Conservation (phyloP, 2,329 filamentous ascomycete genomes). For the Mycocentrospora acerina region DNA sequence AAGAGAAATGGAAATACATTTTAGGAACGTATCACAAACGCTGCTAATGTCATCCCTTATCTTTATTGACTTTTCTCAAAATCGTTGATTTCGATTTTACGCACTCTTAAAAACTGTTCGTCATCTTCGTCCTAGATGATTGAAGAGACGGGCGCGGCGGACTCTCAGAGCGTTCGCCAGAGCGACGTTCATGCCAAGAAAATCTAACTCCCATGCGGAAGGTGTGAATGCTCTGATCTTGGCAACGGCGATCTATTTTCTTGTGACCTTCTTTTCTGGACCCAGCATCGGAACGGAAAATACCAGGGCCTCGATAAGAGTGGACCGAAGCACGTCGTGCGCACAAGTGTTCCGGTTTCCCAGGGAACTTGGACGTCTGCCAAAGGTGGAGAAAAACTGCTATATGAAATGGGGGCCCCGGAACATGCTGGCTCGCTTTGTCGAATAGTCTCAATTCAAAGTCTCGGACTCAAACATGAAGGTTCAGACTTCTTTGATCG, state of each 20-base stretch:
- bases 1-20: too few relatives aligned
- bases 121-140: too few relatives aligned
- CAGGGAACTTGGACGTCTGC: conserved; percentile 7
- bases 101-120: too few relatives aligned
- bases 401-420: neutral
- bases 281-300: conserved; percentile 19
- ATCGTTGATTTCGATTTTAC: too few relatives aligned
- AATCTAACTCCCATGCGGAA: conserved; percentile 27
- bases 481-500: conserved; percentile 22
- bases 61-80: too few relatives aligned
- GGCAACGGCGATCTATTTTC: conserved; percentile 25
- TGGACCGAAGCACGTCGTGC: conserved; percentile 14
- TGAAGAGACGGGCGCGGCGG: too few relatives aligned
- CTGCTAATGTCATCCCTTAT: too few relatives aligned
- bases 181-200: conserved; percentile 21
- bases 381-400: conserved; percentile 22
- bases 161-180: too few relatives aligned
- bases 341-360: conserved; percentile 15
- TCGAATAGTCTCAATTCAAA: conserved; percentile 1
- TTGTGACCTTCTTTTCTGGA: conserved; percentile 38
- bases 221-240: conserved; percentile 30
- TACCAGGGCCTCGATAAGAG: conserved; percentile 21
- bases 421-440: neutral
- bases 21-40: too few relatives aligned
- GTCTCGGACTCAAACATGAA: conserved; percentile 25